Evolutionary conservation across 331 rosid genomes (phyloP).

Genomic region (Pyracantha coccinea): DNA sequence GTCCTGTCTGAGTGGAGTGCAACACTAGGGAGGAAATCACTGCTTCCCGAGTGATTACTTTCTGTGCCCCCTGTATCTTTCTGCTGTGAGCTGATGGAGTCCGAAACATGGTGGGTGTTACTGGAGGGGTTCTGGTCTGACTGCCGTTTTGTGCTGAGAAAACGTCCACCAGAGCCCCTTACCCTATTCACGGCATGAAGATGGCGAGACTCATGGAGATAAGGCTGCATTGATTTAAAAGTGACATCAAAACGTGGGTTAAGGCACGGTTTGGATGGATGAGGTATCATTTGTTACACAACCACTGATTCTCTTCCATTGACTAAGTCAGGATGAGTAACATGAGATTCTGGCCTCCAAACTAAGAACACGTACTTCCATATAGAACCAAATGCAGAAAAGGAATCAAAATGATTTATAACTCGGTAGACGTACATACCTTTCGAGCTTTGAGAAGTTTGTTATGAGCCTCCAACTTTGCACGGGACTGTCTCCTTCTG

Average conservation of each 20-base stretch:
- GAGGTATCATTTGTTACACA: background rate
- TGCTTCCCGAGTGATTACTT: conserved; percentile 20
- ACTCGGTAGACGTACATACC: conserved; percentile 25
- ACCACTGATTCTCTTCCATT: background rate
- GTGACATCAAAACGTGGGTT: background rate
- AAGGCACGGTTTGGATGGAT: background rate
- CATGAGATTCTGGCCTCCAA: background rate
- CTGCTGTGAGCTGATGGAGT: conserved; percentile 17
- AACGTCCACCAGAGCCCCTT: conserved; percentile 83
- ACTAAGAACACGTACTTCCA: background rate
- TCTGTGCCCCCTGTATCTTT: conserved; percentile 20
- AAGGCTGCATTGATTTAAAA: conserved; percentile 49
- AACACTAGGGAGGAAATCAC: conserved; percentile 26
- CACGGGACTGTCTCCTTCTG: conserved; percentile 85
- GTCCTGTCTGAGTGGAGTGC: conserved; percentile 38
- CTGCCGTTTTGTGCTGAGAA: conserved; percentile 51
- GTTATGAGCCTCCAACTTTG: conserved; percentile 87
- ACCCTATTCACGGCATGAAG: conserved; percentile 69
- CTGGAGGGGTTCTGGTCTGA: conserved; percentile 11
- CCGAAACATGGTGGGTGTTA: conserved; percentile 17
- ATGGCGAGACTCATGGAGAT: conserved; percentile 88
- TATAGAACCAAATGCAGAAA: background rate
- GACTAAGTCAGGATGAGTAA: background rate
- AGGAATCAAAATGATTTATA: background rate
- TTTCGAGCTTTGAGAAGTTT: conserved; percentile 66